Percentiles rank a stretch among this genome's conserved stretches.
Conservation (phyloP, 371 early-diverging fungal genomes). For the Lichtheimia ornata region DNA sequence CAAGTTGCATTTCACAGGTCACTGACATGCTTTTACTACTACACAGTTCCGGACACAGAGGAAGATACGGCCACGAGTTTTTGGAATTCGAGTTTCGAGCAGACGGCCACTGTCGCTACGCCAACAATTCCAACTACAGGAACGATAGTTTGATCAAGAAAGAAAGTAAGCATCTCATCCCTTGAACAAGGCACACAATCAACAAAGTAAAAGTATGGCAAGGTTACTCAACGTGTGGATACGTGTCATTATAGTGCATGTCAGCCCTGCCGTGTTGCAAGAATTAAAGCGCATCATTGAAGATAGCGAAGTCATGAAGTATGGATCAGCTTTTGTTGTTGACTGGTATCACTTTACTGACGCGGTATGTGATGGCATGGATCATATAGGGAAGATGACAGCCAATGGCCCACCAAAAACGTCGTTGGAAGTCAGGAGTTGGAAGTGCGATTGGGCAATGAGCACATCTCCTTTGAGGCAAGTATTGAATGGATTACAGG, state of each 20-base stretch:
- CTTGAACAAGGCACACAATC: background rate
- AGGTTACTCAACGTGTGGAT: no score
- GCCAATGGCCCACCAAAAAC: conserved; percentile 91
- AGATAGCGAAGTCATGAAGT: conserved; percentile 91
- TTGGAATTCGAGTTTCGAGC: conserved; percentile 94
- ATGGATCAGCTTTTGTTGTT: conserved; percentile 13
- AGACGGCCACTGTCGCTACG: conserved; percentile 91
- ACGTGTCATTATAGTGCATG: conserved; percentile 57
- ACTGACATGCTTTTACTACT: background rate
- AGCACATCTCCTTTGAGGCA: conserved; percentile 94
- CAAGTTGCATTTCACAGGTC: background rate
- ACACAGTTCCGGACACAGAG: conserved; percentile 86
- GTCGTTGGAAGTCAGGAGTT: conserved; percentile 92
- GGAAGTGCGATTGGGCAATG: conserved; percentile 87
- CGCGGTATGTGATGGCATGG: background rate
- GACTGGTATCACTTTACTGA: background rate
- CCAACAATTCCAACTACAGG: conserved; percentile 98
- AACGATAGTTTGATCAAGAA: conserved; percentile 95
- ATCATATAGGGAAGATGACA: conserved; percentile 81
- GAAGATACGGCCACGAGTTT: conserved; percentile 97
- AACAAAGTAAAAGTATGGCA: background rate
- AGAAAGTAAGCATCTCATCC: conserved; percentile 62
- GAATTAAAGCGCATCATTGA: conserved; percentile 88
- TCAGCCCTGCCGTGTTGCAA: conserved; percentile 77
- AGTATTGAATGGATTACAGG: background rate